Evolutionary conservation across 345 rosid species (phyloP).

Genomic region (Brassica juncea): DNA sequence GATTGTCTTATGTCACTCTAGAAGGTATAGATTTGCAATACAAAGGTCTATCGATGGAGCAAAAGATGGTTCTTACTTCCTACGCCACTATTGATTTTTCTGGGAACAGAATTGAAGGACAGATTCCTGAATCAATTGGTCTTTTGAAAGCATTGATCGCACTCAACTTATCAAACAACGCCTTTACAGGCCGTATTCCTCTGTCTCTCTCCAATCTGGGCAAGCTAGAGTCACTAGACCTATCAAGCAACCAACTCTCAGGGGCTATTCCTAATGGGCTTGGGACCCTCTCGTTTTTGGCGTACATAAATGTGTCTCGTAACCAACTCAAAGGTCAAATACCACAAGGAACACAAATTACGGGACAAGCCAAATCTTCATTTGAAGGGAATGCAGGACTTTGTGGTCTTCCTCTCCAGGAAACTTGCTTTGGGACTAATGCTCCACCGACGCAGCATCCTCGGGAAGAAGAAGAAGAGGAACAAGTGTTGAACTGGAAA

Average conservation of each 20-base stretch:
- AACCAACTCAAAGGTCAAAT: too few relatives aligned
- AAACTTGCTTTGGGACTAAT: too few relatives aligned
- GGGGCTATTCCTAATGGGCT: neutral
- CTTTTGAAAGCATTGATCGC: neutral
- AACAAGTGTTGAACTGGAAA: neutral
- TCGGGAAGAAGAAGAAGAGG: neutral
- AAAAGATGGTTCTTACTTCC: neutral
- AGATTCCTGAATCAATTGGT: too few relatives aligned
- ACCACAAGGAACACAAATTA: too few relatives aligned
- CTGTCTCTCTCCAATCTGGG: neutral
- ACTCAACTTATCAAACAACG: neutral
- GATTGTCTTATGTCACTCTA: too few relatives aligned
- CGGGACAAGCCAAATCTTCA: too few relatives aligned
- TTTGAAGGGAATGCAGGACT: too few relatives aligned
- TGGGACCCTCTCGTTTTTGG: neutral
- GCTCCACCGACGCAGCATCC: too few relatives aligned
- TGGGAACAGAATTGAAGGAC: neutral
- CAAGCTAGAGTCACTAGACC: neutral
- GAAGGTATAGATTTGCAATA: too few relatives aligned
- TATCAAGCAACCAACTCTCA: neutral
- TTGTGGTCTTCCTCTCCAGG: too few relatives aligned
- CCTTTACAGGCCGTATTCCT: neutral
- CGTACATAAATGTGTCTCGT: too few relatives aligned
- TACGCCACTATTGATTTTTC: neutral
- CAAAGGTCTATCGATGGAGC: neutral